Evolutionary conservation across 2,329 filamentous ascomycete species (phyloP).

Genomic region (Sporothrix brunneoviolacea): DNA sequence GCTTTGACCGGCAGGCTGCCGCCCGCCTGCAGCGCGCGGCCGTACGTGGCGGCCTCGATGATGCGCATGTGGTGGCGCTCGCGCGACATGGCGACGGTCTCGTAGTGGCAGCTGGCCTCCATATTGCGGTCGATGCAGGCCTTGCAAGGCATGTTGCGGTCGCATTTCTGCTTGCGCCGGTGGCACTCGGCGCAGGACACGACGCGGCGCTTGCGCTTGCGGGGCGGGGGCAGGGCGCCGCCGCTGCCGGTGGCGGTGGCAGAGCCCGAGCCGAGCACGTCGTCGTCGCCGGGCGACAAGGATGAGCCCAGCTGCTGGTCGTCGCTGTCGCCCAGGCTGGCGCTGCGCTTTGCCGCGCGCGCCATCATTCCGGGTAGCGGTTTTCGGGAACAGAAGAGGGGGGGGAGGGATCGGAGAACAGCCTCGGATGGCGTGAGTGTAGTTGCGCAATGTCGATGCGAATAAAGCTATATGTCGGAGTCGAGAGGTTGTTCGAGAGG

Average conservation of each 20-base stretch:
- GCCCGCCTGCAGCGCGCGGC: slow-evolving; percentile 18
- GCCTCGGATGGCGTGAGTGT: no score
- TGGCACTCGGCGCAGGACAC: slow-evolving; percentile 61
- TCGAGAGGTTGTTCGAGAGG: no score
- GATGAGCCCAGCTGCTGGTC: not conserved
- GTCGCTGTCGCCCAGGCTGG: slow-evolving; percentile 3
- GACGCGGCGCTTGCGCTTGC: slow-evolving; percentile 53
- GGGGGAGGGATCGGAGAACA: not conserved
- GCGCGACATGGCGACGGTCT: slow-evolving; percentile 41
- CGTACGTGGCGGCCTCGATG: slow-evolving; percentile 15
- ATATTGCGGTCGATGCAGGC: slow-evolving; percentile 54
- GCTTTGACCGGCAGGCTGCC: slow-evolving; percentile 36
- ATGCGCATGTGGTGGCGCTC: slow-evolving; percentile 26
- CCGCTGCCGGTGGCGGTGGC: not conserved
- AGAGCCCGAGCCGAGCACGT: no score
- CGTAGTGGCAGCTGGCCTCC: slow-evolving; percentile 49
- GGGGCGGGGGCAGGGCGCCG: slow-evolving; percentile 30
- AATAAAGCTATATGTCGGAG: no score
- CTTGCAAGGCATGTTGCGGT: slow-evolving; percentile 52
- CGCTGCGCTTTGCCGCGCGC: slow-evolving; percentile 12
- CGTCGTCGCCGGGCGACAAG: not conserved
- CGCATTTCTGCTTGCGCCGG: slow-evolving; percentile 58
- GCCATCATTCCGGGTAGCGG: slow-evolving; percentile 5
- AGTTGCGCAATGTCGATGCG: no score
- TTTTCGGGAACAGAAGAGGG: not conserved